Evolutionary conservation across 768 basidiomycete species (phyloP), one percentile per base, ranked within the genome.

Genomic region (Podaxis pistillaris): DNA sequence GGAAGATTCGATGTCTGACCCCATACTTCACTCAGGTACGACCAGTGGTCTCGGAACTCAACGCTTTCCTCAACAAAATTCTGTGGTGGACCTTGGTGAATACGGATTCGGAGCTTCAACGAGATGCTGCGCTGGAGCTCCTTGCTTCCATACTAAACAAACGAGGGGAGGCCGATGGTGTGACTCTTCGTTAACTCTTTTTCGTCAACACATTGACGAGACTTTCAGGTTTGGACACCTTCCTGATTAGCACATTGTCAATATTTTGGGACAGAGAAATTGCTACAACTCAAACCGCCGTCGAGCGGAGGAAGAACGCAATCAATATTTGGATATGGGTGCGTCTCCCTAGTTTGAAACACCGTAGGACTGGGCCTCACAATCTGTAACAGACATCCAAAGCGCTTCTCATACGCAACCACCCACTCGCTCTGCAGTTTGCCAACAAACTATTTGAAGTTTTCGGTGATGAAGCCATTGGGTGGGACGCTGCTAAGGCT

Each of bases 241-340:
- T 89, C 65, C 71, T 80, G 73, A 69, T 72, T 59, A 61, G 72
- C 40, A 79, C 76, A 59, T 68, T 84, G 15, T 74, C 78, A 1
- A 64, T 33, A 7, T 87, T 86, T 64, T 90, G 86, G 86, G 62
- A 68, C 1, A 64, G 71, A 2, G 73, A 82, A 47, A 78, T 93
- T 4, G 69, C 71, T 9, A 74, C 82, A 54, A 54, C 68, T 0
- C 60, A 50, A n/a, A 56, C 63, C 2, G 26, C 79, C 3, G 51
- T 68, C 0, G 74, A 78, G n/a, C 70, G 69, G 52, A 85, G 91
- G 7, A 74, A 75, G 49, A 73, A 75, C 58, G 84, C 85, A 1
- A 80, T 94, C 40, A 71, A 72, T 41, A 77, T 79, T 4, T 94
- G 90, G 89, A 77, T 79, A 62, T 91, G 88, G 89, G 93, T 93